Percentiles rank a stretch among this genome's conserved stretches.
phyloP scores from a whole-genome alignment of 169 alveolate species.

The Plasmodium relictum region DNA sequence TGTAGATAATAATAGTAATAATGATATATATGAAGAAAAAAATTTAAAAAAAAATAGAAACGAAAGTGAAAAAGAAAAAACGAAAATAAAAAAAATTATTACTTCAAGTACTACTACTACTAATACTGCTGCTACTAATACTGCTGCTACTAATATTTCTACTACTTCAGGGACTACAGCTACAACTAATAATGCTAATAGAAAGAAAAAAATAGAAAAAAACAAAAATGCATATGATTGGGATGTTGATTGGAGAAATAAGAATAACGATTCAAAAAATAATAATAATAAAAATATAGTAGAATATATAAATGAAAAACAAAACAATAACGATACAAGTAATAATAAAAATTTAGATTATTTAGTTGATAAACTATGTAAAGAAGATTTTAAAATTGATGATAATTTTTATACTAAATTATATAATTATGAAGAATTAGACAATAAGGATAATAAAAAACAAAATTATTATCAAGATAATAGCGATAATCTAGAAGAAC shows the following conservation, averaged over 20 bases:
- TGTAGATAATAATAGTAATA: background rate
- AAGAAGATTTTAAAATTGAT: too few species aligned
- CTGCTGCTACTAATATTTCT: background rate
- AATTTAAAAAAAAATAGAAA: background rate
- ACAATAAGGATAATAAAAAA: too few species aligned
- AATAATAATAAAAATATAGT: background rate
- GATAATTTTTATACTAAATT: too few species aligned
- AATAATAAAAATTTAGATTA: background rate
- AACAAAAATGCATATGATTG: constrained; percentile 38
- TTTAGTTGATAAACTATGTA: background rate
- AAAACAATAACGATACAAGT: background rate
- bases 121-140: background rate
- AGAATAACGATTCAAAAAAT: background rate
- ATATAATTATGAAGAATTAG: too few species aligned
- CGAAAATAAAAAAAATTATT: background rate
- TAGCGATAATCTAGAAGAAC: background rate
- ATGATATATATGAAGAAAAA: constrained; percentile 17
- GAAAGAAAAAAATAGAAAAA: constrained; percentile 31
- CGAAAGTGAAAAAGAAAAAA: constrained; percentile 6
- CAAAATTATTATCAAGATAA: constrained; percentile 7
- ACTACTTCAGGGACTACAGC: background rate
- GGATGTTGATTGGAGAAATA: constrained; percentile 68
- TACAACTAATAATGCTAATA: background rate
- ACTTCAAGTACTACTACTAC: background rate
- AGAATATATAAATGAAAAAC: too few species aligned